Evolutionary conservation across 257 asterid genomes (phyloP).

Genomic region (Cynanchum wilfordii): DNA sequence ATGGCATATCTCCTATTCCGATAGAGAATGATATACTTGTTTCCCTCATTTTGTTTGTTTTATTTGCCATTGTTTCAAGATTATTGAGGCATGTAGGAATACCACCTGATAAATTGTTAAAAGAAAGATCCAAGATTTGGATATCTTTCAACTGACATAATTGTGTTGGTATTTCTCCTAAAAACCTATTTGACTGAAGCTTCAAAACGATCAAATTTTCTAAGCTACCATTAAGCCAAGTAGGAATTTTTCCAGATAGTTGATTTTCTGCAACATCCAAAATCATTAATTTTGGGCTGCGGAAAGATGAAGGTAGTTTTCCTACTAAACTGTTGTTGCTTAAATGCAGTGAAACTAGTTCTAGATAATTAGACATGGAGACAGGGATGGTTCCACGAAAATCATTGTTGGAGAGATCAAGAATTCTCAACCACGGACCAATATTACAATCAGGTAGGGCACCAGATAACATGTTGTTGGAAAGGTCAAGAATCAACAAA

Average conservation of each 20-base stretch:
- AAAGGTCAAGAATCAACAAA: not conserved
- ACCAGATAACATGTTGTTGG: not conserved
- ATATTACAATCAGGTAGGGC: not conserved
- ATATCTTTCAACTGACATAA: not conserved
- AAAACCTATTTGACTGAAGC: not conserved
- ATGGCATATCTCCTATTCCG: not conserved
- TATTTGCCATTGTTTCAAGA: not conserved
- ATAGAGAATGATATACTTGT: not conserved
- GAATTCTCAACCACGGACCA: not conserved
- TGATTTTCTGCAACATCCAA: not conserved
- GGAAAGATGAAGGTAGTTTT: not conserved
- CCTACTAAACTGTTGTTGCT: not conserved
- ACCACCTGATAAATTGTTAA: not conserved
- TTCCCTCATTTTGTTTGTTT: not conserved
- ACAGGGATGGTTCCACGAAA: not conserved
- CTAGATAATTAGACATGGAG: not conserved
- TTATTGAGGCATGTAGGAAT: not conserved
- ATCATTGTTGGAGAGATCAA: not conserved
- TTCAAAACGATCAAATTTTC: not conserved
- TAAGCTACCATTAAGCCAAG: not conserved
- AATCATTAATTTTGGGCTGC: not conserved
- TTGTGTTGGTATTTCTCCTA: not conserved
- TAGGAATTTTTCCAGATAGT: not conserved
- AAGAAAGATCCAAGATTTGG: not conserved
- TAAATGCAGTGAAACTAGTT: not conserved